Percentiles rank a stretch among this genome's conserved stretches.
Conservation (phyloP, 495 filamentous ascomycete species). For the Penicillium flavigenum region DNA sequence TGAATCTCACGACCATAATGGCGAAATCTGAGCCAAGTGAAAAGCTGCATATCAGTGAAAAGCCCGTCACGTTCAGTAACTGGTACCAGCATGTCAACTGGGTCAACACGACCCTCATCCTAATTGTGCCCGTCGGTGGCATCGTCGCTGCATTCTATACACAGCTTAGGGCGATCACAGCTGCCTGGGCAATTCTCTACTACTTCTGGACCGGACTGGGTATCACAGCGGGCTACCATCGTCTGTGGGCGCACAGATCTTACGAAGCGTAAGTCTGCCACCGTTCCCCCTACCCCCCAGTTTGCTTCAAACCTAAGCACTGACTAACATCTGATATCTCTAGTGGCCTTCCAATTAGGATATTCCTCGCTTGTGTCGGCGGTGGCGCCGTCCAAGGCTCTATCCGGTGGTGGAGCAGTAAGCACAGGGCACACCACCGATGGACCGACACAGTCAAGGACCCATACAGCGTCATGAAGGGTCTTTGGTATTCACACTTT, state of each 20-base stretch:
- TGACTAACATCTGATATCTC: constrained; percentile 34
- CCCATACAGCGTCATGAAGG: constrained; percentile 92
- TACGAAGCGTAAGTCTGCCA: constrained; percentile 44
- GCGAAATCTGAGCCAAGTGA: constrained; percentile 4
- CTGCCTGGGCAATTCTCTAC: constrained; percentile 72
- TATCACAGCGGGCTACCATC: constrained; percentile 70
- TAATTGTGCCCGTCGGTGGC: constrained; percentile 73
- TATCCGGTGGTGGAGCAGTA: constrained; percentile 88
- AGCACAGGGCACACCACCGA: constrained; percentile 89
- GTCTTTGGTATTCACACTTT: constrained; percentile 84
- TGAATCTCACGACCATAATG: constrained; percentile 1
- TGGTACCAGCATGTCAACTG: constrained; percentile 94
- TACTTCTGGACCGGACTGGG: constrained; percentile 85
- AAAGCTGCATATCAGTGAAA: constrained; percentile 46
- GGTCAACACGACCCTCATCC: constrained; percentile 77
- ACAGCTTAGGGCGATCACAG: constrained; percentile 63
- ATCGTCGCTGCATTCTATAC: constrained; percentile 71
- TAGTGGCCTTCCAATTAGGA: constrained; percentile 70
- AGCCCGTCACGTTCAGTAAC: constrained; percentile 71
- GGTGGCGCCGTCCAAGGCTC: constrained; percentile 90
- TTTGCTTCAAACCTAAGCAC: not conserved
- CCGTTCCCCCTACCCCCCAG: not conserved
- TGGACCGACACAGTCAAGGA: constrained; percentile 96
- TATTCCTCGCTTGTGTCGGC: constrained; percentile 82
- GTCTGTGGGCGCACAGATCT: constrained; percentile 84